Conservation (phyloP, 2,329 filamentous ascomycete genomes). For the Rachicladosporium sp. region DNA sequence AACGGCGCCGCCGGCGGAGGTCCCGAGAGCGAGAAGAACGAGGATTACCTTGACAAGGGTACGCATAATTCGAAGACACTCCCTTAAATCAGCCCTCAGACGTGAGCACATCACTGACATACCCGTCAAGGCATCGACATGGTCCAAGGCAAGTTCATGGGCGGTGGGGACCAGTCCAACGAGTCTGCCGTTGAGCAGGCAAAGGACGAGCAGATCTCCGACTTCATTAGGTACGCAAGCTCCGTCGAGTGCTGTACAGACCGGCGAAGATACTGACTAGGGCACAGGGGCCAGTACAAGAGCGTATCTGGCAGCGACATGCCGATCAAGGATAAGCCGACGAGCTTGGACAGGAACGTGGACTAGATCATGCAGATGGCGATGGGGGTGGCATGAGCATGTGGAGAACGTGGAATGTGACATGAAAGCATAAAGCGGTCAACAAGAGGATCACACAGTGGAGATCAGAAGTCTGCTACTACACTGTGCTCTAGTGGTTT, state of each 20-base stretch:
- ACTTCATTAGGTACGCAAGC: conserved; percentile 44
- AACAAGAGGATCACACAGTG: no score
- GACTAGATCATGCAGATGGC: no score
- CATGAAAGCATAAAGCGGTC: no score
- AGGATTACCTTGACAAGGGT: conserved; percentile 77
- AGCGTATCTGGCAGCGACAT: conserved; percentile 53
- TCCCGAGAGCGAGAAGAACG: conserved; percentile 63
- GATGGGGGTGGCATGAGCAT: no score
- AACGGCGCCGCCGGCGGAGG: conserved; percentile 64
- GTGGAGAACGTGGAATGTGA: no score
- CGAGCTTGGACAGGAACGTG: conserved; percentile 5
- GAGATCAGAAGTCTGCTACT: no score
- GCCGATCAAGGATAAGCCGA: conserved; percentile 57
- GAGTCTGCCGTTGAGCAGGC: conserved; percentile 63
- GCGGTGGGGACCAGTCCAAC: conserved; percentile 58
- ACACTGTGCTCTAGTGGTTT: no score
- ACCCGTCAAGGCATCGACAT: conserved; percentile 72
- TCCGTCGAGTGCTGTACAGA: no score
- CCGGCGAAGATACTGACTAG: no score
- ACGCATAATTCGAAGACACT: no score
- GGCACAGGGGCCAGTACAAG: conserved; percentile 62
- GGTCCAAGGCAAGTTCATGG: conserved; percentile 63
- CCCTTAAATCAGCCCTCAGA: no score
- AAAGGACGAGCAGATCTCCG: conserved; percentile 67
- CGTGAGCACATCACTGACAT: conserved; percentile 4